A percentile compares a stretch with the other conserved stretches of the same genome.
Evolutionary conservation across 768 basidiomycete species (phyloP).

Genomic region (Phaeotremella skinneri): DNA sequence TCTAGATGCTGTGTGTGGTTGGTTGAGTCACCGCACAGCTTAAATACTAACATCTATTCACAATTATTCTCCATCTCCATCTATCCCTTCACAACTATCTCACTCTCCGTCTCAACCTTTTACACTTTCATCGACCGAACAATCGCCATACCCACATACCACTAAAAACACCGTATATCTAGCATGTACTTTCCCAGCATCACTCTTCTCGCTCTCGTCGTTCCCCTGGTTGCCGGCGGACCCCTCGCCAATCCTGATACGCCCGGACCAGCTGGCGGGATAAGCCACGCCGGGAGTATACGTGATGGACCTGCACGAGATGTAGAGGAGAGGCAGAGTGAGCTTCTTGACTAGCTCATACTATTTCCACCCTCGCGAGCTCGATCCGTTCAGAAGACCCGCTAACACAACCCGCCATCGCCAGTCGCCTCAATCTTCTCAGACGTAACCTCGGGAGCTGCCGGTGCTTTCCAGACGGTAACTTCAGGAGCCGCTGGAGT

Average conservation of each 20-base stretch:
- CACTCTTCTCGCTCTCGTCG: not conserved
- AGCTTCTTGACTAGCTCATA: not conserved
- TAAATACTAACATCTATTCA: no score
- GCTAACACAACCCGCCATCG: not conserved
- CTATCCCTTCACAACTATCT: no score
- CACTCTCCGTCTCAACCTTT: no score
- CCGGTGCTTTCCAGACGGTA: conserved; percentile 5
- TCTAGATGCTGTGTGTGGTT: no score
- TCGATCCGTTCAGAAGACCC: no score
- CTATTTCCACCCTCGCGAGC: no score
- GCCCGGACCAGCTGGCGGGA: not conserved
- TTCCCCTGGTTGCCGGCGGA: not conserved
- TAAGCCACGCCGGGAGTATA: not conserved
- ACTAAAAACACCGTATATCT: not conserved
- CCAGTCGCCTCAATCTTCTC: conserved; percentile 13
- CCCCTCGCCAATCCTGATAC: not conserved
- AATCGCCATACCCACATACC: no score
- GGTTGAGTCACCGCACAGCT: no score
- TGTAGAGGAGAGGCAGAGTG: not conserved
- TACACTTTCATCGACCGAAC: no score
- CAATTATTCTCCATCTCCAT: no score
- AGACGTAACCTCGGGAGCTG: conserved; percentile 16
- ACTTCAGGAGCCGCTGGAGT: conserved; percentile 14
- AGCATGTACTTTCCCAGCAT: not conserved
- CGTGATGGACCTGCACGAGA: not conserved